Percentiles rank a stretch among this genome's conserved stretches.
Conservation (phyloP, 176 grass and related monocot genomes). For the Calamus simplicifolius region DNA sequence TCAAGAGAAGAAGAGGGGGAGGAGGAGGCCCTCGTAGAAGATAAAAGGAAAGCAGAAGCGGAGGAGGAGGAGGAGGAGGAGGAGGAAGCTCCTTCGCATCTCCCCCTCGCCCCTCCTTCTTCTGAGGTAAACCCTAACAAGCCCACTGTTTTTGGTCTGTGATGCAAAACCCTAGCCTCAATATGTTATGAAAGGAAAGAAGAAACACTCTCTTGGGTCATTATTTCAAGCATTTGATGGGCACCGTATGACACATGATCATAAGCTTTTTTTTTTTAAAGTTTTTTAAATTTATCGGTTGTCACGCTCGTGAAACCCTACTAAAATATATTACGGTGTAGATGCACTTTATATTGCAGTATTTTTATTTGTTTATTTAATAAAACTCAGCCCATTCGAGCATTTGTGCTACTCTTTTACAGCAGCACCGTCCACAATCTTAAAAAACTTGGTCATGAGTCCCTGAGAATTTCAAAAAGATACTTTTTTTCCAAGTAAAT, state of each 20-base stretch:
- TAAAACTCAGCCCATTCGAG: not conserved
- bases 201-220: not conserved
- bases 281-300: no score
- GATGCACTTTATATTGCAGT: no score
- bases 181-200: no score
- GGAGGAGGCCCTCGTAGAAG: not conserved
- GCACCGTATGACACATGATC: not conserved
- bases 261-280: no score
- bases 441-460: no score
- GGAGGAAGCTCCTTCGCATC: conserved; percentile 50
- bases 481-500: no score
- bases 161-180: no score
- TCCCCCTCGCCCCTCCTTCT: conserved; percentile 55
- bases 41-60: conserved; percentile 1
- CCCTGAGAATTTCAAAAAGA: no score
- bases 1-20: not conserved
- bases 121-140: conserved; percentile 39
- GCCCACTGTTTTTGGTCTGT: no score
- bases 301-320: no score
- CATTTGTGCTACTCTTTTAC: not conserved
- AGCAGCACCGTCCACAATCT: not conserved
- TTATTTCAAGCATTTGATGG: conserved; percentile 24
- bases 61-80: conserved; percentile 18
- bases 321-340: no score
- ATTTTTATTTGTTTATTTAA: no score